phyloP scores from a whole-genome alignment of 2,329 filamentous ascomycete genomes.

The Cercospora beticola region DNA sequence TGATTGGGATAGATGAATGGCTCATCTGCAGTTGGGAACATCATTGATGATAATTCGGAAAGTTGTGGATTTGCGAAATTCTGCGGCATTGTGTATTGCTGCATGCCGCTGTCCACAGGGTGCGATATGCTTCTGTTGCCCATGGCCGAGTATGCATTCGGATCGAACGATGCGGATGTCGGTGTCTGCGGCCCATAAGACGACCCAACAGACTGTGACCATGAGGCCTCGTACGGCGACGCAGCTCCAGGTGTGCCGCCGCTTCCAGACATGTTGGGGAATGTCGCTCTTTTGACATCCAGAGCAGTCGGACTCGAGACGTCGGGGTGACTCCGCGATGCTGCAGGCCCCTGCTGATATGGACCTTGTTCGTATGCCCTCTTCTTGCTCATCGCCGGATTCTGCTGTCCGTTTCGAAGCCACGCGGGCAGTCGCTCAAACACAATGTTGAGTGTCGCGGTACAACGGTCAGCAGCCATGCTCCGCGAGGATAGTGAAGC shows the following conservation, averaged over 20 bases:
- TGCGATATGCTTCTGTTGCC: constrained; percentile 24
- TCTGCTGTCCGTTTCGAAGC: constrained; percentile 48
- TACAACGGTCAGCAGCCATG: constrained; percentile 84
- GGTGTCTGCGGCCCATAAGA: constrained; percentile 32
- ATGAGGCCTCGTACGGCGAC: constrained; percentile 23
- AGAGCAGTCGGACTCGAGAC: constrained; percentile 21
- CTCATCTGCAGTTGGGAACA: constrained; percentile 71
- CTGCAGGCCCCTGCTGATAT: constrained; percentile 16
- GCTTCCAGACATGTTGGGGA: constrained; percentile 25
- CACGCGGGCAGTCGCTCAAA: constrained; percentile 76
- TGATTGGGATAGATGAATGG: constrained; percentile 79
- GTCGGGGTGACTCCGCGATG: constrained; percentile 34
- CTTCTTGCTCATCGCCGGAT: constrained; percentile 46
- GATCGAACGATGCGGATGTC: constrained; percentile 25
- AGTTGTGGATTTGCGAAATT: constrained; percentile 49
- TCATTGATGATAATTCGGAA: constrained; percentile 71
- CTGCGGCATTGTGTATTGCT: constrained; percentile 28
- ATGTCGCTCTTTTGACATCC: constrained; percentile 30
- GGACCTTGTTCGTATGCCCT: constrained; percentile 43
- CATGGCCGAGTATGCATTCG: constrained; percentile 18
- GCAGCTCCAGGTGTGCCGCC: constrained; percentile 13
- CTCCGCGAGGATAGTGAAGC: constrained; percentile 77
- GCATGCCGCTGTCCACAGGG: constrained; percentile 24
- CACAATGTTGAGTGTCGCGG: constrained; percentile 70
- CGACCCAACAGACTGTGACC: constrained; percentile 30